A percentile compares a stretch with the other conserved stretches of the same genome.
Evolutionary conservation across 2,329 filamentous ascomycete genomes (phyloP).

Genomic region (Clonostachys solani): DNA sequence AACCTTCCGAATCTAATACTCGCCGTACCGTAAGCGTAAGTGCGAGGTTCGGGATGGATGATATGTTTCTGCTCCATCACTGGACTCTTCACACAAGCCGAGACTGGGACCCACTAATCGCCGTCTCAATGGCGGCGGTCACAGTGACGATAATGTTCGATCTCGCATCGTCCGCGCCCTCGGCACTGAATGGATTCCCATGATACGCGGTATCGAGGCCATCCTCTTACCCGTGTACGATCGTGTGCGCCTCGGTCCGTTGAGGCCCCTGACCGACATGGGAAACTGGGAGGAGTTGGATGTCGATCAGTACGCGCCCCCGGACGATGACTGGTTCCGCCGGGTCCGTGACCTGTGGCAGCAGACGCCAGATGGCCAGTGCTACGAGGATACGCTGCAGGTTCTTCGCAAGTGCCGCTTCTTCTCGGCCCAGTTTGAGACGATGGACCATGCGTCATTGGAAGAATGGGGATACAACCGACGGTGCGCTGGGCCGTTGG

Average conservation of each 20-base stretch:
- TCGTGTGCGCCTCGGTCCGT: slow-evolving; percentile 1
- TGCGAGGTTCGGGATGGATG: slow-evolving; percentile 3
- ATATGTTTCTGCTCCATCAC: slow-evolving; percentile 9
- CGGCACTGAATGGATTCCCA: slow-evolving; percentile 10
- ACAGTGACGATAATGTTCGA: too few species aligned
- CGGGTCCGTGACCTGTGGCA: slow-evolving; percentile 4
- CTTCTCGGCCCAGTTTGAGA: slow-evolving; percentile 8
- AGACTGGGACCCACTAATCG: too few species aligned
- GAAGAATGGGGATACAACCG: slow-evolving; percentile 9
- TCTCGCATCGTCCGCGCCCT: slow-evolving; percentile 6
- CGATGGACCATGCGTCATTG: slow-evolving; percentile 2
- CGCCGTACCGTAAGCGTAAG: not conserved
- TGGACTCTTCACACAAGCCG: slow-evolving; percentile 6
- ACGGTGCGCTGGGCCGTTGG: slow-evolving; percentile 7
- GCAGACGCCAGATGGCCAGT: not conserved
- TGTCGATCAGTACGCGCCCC: not conserved
- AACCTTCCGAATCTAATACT: not conserved
- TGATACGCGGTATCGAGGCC: slow-evolving; percentile 9
- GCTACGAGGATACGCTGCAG: slow-evolving; percentile 7
- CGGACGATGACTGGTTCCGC: not conserved
- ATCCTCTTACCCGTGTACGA: slow-evolving; percentile 5
- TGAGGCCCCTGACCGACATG: slow-evolving; percentile 2
- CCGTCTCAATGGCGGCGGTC: not conserved
- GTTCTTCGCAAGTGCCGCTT: slow-evolving; percentile 6
- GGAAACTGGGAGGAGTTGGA: slow-evolving; percentile 12